Percentiles rank a stretch among this genome's conserved stretches.
Conservation (phyloP, 1,139 yeast species). For the Pichia sp. region DNA sequence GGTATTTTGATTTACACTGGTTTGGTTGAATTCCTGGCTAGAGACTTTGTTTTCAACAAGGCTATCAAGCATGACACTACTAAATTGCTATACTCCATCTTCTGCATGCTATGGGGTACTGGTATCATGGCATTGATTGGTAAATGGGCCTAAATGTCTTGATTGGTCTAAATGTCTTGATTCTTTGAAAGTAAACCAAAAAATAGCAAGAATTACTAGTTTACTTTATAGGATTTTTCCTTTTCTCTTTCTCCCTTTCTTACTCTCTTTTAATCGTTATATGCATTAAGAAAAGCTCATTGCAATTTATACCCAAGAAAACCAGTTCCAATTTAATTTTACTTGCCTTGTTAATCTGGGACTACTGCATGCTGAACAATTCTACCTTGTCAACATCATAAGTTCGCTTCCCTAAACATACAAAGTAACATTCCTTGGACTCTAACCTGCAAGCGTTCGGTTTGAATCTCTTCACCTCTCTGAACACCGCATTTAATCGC, state of each 20-base stretch:
- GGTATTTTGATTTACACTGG: conserved; percentile 86
- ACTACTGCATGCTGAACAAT: conserved; percentile 36
- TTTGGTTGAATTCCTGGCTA: conserved; percentile 81
- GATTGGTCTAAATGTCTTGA: conserved; percentile 48
- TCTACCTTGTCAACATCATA: conserved; percentile 42
- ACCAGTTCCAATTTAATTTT: background rate
- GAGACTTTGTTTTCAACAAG: conserved; percentile 69
- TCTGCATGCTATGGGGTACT: conserved; percentile 57
- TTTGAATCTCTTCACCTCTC: conserved; percentile 50
- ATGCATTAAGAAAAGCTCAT: background rate
- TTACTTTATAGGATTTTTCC: background rate
- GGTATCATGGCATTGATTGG: conserved; percentile 85
- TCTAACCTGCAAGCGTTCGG: conserved; percentile 59
- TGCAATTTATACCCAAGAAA: background rate
- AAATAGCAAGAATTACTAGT: background rate
- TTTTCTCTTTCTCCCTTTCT: background rate
- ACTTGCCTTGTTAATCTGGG: background rate
- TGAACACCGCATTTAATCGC: conserved; percentile 57
- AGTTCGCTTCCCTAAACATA: conserved; percentile 49
- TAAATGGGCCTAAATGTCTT: conserved; percentile 62
- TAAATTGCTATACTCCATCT: conserved; percentile 35
- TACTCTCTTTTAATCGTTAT: background rate
- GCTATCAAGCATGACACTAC: conserved; percentile 46
- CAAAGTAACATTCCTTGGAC: conserved; percentile 67
- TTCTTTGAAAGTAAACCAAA: background rate